These are phyloP conservation scores for Posidonia australis DNA, from an alignment of 106 monocot genomes.

Conservation along the genomic window DNA sequence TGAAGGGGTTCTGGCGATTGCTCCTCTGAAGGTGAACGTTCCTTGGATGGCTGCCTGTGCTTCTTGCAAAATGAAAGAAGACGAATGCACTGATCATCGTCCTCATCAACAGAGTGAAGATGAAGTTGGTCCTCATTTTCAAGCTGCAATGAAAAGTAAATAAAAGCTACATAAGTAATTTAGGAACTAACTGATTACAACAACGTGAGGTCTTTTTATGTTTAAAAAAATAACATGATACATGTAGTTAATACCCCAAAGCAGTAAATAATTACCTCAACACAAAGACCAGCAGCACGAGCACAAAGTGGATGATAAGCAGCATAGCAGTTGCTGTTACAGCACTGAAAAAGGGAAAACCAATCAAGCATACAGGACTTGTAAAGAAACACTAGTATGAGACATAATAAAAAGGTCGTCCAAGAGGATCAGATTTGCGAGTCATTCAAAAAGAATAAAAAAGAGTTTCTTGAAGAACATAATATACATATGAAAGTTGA, in stretches of 20 bases:
- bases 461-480: too few species aligned
- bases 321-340: constrained; percentile 63
- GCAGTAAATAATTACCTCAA: constrained; percentile 43
- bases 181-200: neutral
- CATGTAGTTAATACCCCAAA: neutral
- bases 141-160: constrained; percentile 35
- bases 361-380: neutral
- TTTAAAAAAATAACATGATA: too few species aligned
- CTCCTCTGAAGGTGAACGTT: constrained; percentile 31
- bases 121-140: constrained; percentile 77
- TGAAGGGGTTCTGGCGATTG: constrained; percentile 18
- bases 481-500: too few species aligned
- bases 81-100: constrained; percentile 75
- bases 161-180: neutral
- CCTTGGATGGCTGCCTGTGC: constrained; percentile 68
- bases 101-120: constrained; percentile 74
- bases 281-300: constrained; percentile 94
- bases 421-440: too few species aligned
- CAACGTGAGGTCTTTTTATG: too few species aligned
- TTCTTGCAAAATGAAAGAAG: constrained; percentile 92
- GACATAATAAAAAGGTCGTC: too few species aligned
- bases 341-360: constrained; percentile 51
- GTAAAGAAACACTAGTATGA: neutral
- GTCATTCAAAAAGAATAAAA: too few species aligned
- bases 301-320: constrained; percentile 99